Evolutionary conservation across 1,284 basidiomycete species (phyloP).

Genomic region (Boletus calvinii): DNA sequence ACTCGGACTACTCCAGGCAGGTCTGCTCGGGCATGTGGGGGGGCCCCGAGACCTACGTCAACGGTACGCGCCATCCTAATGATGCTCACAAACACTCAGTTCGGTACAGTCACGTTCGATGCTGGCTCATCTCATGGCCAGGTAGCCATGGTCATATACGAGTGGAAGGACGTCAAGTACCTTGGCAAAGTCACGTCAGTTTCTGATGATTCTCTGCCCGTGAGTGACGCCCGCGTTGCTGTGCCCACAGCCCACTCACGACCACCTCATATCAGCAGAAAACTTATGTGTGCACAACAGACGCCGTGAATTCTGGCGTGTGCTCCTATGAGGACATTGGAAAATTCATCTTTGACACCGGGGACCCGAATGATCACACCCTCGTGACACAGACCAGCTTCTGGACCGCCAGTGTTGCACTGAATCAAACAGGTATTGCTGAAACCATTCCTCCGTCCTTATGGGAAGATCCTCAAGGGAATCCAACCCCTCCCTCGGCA

Average conservation of each 20-base stretch:
- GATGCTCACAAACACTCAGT: constrained; percentile 1
- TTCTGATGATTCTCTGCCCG: constrained; percentile 62
- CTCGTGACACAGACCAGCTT: constrained; percentile 71
- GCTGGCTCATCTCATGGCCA: constrained; percentile 75
- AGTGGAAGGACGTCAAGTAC: constrained; percentile 86
- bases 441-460: constrained; percentile 31
- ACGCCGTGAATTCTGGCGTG: constrained; percentile 65
- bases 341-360: constrained; percentile 72
- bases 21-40: constrained; percentile 96
- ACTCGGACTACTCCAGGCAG: constrained; percentile 80
- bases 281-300: constrained; percentile 88
- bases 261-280: constrained; percentile 54
- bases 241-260: constrained; percentile 18
- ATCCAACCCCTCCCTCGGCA: constrained; percentile 50
- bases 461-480: constrained; percentile 61
- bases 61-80: constrained; percentile 55
- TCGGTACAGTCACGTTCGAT: constrained; percentile 76
- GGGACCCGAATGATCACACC: constrained; percentile 54
- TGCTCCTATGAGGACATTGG: constrained; percentile 75
- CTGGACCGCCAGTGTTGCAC: constrained; percentile 70
- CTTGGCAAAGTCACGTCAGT: constrained; percentile 72
- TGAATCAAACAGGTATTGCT: constrained; percentile 37
- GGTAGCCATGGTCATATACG: constrained; percentile 92
- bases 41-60: constrained; percentile 76
- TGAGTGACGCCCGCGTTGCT: constrained; percentile 43